Base-by-base conservation (phyloP, 129 eudicot species). In the Tanacetum coccineum region DNA sequence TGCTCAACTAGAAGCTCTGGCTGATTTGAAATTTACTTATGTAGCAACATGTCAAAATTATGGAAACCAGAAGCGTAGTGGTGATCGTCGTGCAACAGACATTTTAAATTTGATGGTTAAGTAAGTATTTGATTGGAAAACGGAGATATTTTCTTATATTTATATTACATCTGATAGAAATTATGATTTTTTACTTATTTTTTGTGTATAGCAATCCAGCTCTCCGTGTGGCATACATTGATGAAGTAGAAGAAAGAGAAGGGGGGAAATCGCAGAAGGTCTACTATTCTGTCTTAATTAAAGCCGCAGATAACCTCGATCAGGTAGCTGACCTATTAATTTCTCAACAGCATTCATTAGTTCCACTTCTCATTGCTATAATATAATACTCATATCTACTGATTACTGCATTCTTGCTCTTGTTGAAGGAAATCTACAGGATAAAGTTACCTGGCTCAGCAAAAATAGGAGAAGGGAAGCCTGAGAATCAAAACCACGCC, bases 51-150 rank as follows among this genome's bases (percentile, higher is more conserved):
- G 99, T 57, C 99, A 94, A 79, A 89, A 84, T 61, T 94, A 89
- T 81, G 99, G 99, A 20, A 94, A 86, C 80, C 99, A 94, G 81
- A 94, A 94, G 78, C 87, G 93, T 5, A 81, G 89, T 68, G 97
- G 99, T 58, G 99, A 94, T 85, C 96, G 99, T 26, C 99, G 90
- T 75, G 99, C 99, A 36, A 89, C 99, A 10, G 99, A 94, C 72
- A 94, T 94, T 75, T 72, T 94, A 73, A 94, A 94, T 76, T 77
- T 94, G 79, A 86, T 94, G 99, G 96, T 87, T 62, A 94, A 89
- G 99, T 94, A 84, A 78, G 99, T 81, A 64, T 64, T 15, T 17
- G 49, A 55, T 55, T 42, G 39, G 62, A 48, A 59, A 50, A 36
- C 36, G 66, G 17, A 20, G 21, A 50, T 44, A 13, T 71, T 47